Evolutionary conservation across 345 rosid genomes (phyloP), one percentile per base, ranked within the genome.

Genomic region (Rhodomyrtus tomentosa): DNA sequence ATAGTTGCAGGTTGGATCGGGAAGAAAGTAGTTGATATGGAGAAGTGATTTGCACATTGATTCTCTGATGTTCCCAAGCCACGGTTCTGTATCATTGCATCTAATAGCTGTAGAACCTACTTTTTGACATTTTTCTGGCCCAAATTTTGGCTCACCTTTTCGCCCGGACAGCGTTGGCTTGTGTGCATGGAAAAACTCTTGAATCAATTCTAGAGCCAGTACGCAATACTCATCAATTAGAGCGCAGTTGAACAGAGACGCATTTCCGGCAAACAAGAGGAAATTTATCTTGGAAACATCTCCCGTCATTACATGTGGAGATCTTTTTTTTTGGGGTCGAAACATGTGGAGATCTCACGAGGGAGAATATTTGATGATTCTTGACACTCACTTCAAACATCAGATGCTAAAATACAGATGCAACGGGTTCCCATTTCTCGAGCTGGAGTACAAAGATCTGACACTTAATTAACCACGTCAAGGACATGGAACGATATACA

Each of bases 1-100:
- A 90, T 93, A 53, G 99, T 95, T 76, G 98, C 99, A 0, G 53
- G 91, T 85, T 95, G 98, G 98, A 95, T 97, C 38, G 98, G 98
- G 81, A 95, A 93, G 92, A 94, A 92, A 88, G 95, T 73, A 88
- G 95, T 80, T 52, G 72, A 85, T 24, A 15, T 89, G 32, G 84
- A 94, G 81, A 88, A 89, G n/a, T 76, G 92, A n/a, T 68, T 18
- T 18, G 25, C 24, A 36, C 76, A 68, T 68, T 4, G 45, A 68
- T 68, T 6, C 20, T 15, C 73, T 3, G 22, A 59, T 29, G 8
- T 22, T 29, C 73, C 40, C 10, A 29, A 59, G 40, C 76, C 45
- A 36, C 18, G 76, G 76, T 18, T 68, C 76, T 68, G 76, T 68
- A 68, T 68, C 45, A 32, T 68, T 8, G 18, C 24, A 18, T 38